Percentiles rank a stretch among this genome's conserved stretches.
These are phyloP conservation scores for Aspergillus baeticus DNA, from an alignment of 495 filamentous ascomycete genomes.

Conservation along the genomic window DNA sequence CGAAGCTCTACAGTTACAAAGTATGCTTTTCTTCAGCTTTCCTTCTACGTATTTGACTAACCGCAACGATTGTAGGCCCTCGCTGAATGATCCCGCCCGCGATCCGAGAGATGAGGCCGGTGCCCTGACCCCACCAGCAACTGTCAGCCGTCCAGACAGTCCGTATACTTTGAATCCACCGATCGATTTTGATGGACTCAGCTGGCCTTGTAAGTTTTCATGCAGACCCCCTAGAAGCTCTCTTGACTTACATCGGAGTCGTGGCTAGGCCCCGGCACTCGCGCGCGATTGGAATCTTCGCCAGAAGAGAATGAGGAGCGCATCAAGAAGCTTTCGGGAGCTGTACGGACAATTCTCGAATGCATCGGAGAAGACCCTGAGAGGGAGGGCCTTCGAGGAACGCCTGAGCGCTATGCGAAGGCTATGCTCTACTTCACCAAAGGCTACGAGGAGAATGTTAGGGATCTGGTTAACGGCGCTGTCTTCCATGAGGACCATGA, in stretches of 20 bases:
- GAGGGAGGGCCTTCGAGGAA: constrained; percentile 82
- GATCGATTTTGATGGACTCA: constrained; percentile 69
- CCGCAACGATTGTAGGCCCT: constrained; percentile 24
- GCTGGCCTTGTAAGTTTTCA: constrained; percentile 63
- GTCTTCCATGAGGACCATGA: constrained; percentile 98
- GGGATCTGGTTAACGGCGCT: constrained; percentile 88
- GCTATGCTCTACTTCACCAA: constrained; percentile 99
- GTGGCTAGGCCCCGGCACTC: constrained; percentile 67
- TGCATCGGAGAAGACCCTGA: constrained; percentile 95
- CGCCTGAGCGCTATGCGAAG: constrained; percentile 89
- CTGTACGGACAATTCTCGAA: constrained; percentile 87
- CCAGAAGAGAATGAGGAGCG: constrained; percentile 69
- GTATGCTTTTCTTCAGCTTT: constrained; percentile 21
- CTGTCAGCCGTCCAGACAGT: constrained; percentile 53
- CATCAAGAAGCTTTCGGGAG: constrained; percentile 75
- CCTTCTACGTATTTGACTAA: background rate
- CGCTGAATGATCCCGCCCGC: constrained; percentile 64
- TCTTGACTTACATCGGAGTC: constrained; percentile 8
- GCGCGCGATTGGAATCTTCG: constrained; percentile 75
- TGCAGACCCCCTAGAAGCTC: background rate
- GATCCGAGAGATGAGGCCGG: constrained; percentile 70
- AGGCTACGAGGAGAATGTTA: constrained; percentile 94
- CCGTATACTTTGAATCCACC: constrained; percentile 64
- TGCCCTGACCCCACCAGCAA: constrained; percentile 45
- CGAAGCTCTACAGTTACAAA: constrained; percentile 25